Evolutionary conservation across 2,329 filamentous ascomycete genomes (phyloP), one percentile per base, ranked within the genome.

Genomic region (Lachnellula hyalina): DNA sequence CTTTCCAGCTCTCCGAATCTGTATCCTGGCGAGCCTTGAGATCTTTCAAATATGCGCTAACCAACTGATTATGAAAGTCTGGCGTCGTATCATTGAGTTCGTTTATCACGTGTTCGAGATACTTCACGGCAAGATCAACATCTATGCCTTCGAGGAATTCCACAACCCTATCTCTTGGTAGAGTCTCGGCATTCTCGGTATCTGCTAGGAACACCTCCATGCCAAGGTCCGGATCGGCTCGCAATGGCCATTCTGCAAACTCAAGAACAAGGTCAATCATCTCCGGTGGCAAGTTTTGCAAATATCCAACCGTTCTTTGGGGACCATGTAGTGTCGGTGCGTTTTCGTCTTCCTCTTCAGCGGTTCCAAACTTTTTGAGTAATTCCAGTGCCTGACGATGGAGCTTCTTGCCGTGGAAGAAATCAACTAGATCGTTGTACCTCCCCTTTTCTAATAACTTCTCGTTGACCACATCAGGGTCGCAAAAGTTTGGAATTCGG

Each of bases 191-290:
- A 66, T 97, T 97, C 68, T 96, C 90, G 1, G 90, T 94, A 68
- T 99, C 94, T 1, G 89, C 90, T 0, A 94, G 74, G 71, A 99
- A 99, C 0, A 99, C 81, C 61, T 96, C 90, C 87, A 99, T 95
- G 4, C 88, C 92, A 40, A 90, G 74, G 2, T 84, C 79, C 0
- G 90, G 83, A 58, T 90, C 84, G 14, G 79, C 80, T 52, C 81
- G 79, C 15, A 99, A 72, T 0, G 91, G 89, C 94, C 94, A 99
- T 62, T 87, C 86, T 0, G 90, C 88, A 67, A 95, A 96, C 70
- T 96, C 90, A 4, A 99, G 78, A 17, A 97, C 90, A 25, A 97
- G 79, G 64, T 96, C 91, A 52, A 96, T 90, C 73, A 92, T 84
- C 23, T 93, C 90, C 0, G 93, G 87, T 0, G 92, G 86, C 5